phyloP scores from a whole-genome alignment of 495 filamentous ascomycete genomes.

The Lepidopterella palustris region DNA sequence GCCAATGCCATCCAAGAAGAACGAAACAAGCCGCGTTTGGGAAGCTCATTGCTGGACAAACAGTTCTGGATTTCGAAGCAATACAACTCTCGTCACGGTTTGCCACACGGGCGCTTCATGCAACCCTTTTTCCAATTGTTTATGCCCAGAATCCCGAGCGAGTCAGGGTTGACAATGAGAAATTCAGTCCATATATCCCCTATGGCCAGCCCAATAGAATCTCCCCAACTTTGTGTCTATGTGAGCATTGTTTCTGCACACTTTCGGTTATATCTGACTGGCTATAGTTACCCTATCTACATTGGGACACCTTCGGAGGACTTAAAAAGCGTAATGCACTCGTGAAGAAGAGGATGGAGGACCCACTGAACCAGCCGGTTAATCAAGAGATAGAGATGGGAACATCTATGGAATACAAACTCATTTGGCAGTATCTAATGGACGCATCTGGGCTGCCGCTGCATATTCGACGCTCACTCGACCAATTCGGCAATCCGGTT shows the following conservation, averaged over 20 bases:
- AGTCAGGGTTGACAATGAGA: background rate
- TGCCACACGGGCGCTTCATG: slow-evolving; percentile 12
- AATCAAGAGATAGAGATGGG: background rate
- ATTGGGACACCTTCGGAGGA: slow-evolving; percentile 10
- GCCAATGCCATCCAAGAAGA: slow-evolving; percentile 4
- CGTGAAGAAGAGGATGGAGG: background rate
- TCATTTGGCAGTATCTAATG: slow-evolving; percentile 13
- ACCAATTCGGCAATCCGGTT: slow-evolving; percentile 5
- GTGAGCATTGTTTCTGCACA: background rate
- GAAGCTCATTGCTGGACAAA: background rate
- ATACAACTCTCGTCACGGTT: background rate
- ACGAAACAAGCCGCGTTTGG: background rate
- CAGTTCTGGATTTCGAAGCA: slow-evolving; percentile 5
- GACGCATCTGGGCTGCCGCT: background rate
- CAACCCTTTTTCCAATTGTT: slow-evolving; percentile 6
- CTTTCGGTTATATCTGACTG: background rate
- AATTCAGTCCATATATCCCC: too few relatives aligned
- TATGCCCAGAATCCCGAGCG: background rate
- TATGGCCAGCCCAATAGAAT: slow-evolving; percentile 6
- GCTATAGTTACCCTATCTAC: slow-evolving; percentile 8
- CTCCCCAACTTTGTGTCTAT: slow-evolving; percentile 6
- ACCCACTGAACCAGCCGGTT: background rate
- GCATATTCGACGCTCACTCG: slow-evolving; percentile 8
- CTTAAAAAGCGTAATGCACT: slow-evolving; percentile 2
- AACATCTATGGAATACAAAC: slow-evolving; percentile 5